These are phyloP conservation scores for Tetragonia tetragonoides DNA, from an alignment of 148 eudicot species.

Conservation along the genomic window DNA sequence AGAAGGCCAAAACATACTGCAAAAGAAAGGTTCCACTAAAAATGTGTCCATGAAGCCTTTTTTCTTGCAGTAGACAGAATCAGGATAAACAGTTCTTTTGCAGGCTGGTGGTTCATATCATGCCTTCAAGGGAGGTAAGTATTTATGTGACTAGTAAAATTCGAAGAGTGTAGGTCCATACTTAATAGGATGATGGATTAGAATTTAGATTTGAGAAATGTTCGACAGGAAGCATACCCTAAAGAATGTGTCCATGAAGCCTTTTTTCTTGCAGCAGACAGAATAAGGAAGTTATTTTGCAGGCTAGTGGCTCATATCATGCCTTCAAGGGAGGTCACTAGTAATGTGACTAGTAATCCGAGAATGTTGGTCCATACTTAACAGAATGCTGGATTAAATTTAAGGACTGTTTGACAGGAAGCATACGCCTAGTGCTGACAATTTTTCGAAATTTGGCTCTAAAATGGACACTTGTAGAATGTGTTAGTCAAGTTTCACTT, in stretches of 20 bases:
- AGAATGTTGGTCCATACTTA: too few relatives aligned
- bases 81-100: neutral
- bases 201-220: too few relatives aligned
- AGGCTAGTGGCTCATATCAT: neutral
- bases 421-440: too few relatives aligned
- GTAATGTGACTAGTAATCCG: too few relatives aligned
- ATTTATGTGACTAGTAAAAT: neutral
- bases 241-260: neutral
- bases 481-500: too few relatives aligned
- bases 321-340: neutral
- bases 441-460: too few relatives aligned
- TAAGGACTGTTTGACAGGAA: too few relatives aligned
- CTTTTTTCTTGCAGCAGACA: neutral
- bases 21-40: constrained; percentile 12
- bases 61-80: neutral
- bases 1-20: constrained; percentile 1
- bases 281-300: neutral
- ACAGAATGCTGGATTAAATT: too few relatives aligned
- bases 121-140: neutral
- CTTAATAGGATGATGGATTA: too few relatives aligned
- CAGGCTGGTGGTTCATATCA: neutral
- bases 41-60: neutral
- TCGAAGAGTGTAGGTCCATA: too few relatives aligned
- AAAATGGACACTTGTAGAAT: too few relatives aligned
- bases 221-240: too few relatives aligned